A percentile compares a stretch with the other conserved stretches of the same genome.
Conservation (phyloP, 192 early-diverging fungal genomes). For the Geranomyces variabilis region DNA sequence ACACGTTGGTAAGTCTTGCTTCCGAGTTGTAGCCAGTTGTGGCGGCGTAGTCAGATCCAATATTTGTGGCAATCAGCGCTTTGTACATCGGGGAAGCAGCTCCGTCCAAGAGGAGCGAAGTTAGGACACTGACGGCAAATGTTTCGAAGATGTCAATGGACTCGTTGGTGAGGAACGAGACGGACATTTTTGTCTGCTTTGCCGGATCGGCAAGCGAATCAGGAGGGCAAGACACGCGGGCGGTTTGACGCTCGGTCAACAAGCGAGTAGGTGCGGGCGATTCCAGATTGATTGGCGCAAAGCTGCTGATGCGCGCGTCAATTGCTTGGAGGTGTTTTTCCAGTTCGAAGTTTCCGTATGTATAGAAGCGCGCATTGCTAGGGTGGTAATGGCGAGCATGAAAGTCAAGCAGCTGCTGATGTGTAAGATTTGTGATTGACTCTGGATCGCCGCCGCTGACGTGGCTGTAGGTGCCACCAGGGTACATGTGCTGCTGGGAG, state of each 20-base stretch:
- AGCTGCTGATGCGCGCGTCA: constrained; percentile 60
- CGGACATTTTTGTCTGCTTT: constrained; percentile 73
- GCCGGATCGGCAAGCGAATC: constrained; percentile 74
- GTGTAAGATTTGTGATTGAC: constrained; percentile 84
- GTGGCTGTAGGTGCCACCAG: constrained; percentile 77
- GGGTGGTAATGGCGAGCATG: constrained; percentile 89
- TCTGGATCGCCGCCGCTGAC: constrained; percentile 91
- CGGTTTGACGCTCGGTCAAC: constrained; percentile 42
- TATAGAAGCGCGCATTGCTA: constrained; percentile 88
- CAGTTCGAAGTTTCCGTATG: constrained; percentile 85
- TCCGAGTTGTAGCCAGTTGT: constrained; percentile 89
- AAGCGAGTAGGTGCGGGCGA: constrained; percentile 43
- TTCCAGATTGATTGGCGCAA: constrained; percentile 49
- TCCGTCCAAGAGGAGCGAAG: constrained; percentile 82
- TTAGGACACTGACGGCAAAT: constrained; percentile 79
- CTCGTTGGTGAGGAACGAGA: constrained; percentile 58
- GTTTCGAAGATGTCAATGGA: constrained; percentile 75
- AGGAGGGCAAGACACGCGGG: constrained; percentile 56
- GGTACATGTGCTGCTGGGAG: constrained; percentile 80
- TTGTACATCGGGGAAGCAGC: constrained; percentile 91
- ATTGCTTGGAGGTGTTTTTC: constrained; percentile 75
- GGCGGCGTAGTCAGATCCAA: constrained; percentile 87
- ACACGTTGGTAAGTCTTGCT: constrained; percentile 57
- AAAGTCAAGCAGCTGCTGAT: constrained; percentile 80
- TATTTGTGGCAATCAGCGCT: constrained; percentile 85